Conservation (phyloP, 495 filamentous ascomycete species). For the Penicillium herquei region DNA sequence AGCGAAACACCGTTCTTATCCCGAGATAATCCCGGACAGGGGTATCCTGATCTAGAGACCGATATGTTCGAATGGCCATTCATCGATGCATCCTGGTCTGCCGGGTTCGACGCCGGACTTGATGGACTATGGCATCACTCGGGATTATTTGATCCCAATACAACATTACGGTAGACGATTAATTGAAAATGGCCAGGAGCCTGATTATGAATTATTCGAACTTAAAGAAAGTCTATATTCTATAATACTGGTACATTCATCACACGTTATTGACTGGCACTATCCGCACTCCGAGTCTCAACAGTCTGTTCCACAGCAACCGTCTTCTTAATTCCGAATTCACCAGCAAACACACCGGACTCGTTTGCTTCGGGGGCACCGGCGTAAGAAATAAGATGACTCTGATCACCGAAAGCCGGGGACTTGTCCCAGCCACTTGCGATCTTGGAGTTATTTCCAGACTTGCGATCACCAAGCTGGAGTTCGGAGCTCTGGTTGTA, state of each 20-base stretch:
- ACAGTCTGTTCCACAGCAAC: slow-evolving; percentile 38
- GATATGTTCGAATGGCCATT: slow-evolving; percentile 50
- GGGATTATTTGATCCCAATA: slow-evolving; percentile 25
- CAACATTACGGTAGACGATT: slow-evolving; percentile 9
- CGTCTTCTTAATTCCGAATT: slow-evolving; percentile 35
- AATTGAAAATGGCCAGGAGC: not conserved
- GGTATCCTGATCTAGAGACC: slow-evolving; percentile 32
- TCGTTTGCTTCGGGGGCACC: slow-evolving; percentile 23
- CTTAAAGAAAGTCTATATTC: too few species aligned
- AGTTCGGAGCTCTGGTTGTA: slow-evolving; percentile 32
- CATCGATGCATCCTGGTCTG: slow-evolving; percentile 42
- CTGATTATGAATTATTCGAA: too few species aligned
- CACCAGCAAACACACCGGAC: slow-evolving; percentile 3
- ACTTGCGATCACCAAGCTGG: slow-evolving; percentile 26
- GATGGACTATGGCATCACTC: slow-evolving; percentile 34
- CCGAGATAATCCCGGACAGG: slow-evolving; percentile 11
- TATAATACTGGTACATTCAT: not conserved
- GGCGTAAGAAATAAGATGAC: slow-evolving; percentile 35
- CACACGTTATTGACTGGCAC: not conserved
- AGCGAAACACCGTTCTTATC: slow-evolving; percentile 8
- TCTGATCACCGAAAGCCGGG: slow-evolving; percentile 31
- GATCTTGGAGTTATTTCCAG: slow-evolving; percentile 15
- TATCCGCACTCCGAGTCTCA: slow-evolving; percentile 15
- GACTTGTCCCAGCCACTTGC: slow-evolving; percentile 14
- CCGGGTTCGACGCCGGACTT: slow-evolving; percentile 38